Base-by-base conservation (phyloP, 257 asterid species). In the Orobanche coerulescens region DNA sequence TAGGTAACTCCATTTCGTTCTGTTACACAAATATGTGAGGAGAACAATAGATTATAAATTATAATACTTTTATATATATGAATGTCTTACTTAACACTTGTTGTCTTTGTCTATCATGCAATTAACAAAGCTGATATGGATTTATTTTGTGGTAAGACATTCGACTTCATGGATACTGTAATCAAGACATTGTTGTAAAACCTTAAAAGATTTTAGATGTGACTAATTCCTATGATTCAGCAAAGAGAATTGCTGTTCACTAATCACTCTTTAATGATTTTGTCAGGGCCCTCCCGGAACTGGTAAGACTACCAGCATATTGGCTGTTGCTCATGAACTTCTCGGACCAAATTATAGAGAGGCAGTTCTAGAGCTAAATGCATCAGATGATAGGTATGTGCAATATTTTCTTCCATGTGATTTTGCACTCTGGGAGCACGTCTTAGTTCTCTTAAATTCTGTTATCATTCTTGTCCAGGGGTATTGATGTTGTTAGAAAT, bases 301-400 rank as follows among this genome's bases (percentile, higher is more conserved):
- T 20, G 97, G 99, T 42, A 89, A 93, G 81, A 89, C 97, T 15
- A 89, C 95, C 18, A 89, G 99, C 76, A 87, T 89, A 34, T 71
- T 93, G 64, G 97, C 99, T 34, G 94, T 93, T 69, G 97, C 97
- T 50, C 96, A 93, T 72, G 97, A 89, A 58, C 97, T 93, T 70
- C 77, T 89, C 22, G 97, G 99, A 37, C 96, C 97, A 62, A 89
- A 82, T 66, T 86, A 74, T 36, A 78, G 83, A 55, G 99, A 93
- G 83, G 97, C 84, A 0, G 97, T 93, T 43, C 68, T 93, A 51
- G 97, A 93, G 86, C 82, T 93, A 9, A 93, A 93, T 58, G 99
- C 99, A 49, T 93, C 98, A 37, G 97, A 93, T 68, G 98, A 93
- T 71, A 74, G 98, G 98, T 88, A 64, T 4, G 56, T 65, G 6